Evolutionary conservation across 768 basidiomycete genomes (phyloP).

Genomic region (Kwoniella heveanensis): DNA sequence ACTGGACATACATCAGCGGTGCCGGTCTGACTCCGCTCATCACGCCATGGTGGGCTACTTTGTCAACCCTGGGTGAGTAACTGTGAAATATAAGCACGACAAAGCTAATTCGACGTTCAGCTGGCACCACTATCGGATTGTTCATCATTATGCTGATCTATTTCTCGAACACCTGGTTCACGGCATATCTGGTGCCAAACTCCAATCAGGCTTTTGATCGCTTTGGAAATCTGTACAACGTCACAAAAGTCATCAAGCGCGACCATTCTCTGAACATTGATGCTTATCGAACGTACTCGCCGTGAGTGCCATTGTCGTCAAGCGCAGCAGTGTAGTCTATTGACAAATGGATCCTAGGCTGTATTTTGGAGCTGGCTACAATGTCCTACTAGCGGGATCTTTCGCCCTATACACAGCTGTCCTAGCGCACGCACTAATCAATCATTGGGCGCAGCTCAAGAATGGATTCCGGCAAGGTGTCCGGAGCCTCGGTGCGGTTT

Average conservation of each 20-base stretch:
- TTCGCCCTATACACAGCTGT: constrained; percentile 18
- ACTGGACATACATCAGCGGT: constrained; percentile 54
- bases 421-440: constrained; percentile 10
- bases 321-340: too few relatives aligned
- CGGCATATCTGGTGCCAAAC: constrained; percentile 55
- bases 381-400: constrained; percentile 5
- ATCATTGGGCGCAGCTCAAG: constrained; percentile 12
- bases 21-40: constrained; percentile 18
- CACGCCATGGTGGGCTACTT: constrained; percentile 20
- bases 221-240: constrained; percentile 61
- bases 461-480: constrained; percentile 3
- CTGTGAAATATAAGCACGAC: too few relatives aligned
- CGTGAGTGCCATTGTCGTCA: constrained; percentile 5
- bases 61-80: constrained; percentile 13
- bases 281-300: constrained; percentile 58
- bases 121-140: constrained; percentile 8
- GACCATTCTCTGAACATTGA: constrained; percentile 58
- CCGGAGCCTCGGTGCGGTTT: not conserved
- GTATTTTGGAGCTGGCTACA: constrained; percentile 19
- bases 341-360: too few relatives aligned
- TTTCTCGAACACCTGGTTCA: constrained; percentile 30
- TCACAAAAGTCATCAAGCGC: constrained; percentile 59
- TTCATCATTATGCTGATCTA: constrained; percentile 12
- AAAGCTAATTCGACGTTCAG: too few relatives aligned
- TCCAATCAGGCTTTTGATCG: constrained; percentile 58